phyloP scores from a whole-genome alignment of 2,329 filamentous ascomycete species.

The Lasiodiplodia citricola region DNA sequence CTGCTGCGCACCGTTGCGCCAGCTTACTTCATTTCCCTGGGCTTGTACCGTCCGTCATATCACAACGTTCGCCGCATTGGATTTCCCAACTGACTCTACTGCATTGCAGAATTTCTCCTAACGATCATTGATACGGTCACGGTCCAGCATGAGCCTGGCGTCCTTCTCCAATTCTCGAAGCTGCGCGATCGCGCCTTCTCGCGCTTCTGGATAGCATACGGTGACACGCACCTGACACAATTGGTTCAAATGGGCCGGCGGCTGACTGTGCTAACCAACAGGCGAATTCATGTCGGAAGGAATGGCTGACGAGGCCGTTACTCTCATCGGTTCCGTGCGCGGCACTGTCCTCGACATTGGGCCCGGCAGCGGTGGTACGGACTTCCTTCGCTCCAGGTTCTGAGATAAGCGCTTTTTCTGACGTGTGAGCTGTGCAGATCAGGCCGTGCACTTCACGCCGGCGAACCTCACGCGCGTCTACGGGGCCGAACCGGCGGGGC shows the following conservation, averaged over 20 bases:
- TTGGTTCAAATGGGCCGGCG: slow-evolving; percentile 45
- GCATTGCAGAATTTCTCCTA: slow-evolving; percentile 41
- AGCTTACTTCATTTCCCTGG: slow-evolving; percentile 34
- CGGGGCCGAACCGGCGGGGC: slow-evolving; percentile 59
- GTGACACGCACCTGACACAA: slow-evolving; percentile 26
- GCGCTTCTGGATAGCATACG: slow-evolving; percentile 43
- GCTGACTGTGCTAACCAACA: slow-evolving; percentile 28
- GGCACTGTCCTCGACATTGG: slow-evolving; percentile 47
- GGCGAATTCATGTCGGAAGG: slow-evolving; percentile 43
- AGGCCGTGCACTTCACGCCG: slow-evolving; percentile 53
- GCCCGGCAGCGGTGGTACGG: slow-evolving; percentile 54
- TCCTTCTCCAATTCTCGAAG: slow-evolving; percentile 37
- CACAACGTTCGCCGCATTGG: background rate
- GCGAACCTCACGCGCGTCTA: slow-evolving; percentile 55
- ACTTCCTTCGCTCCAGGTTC: background rate
- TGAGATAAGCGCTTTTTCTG: background rate
- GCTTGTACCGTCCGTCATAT: slow-evolving; percentile 35
- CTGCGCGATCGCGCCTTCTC: slow-evolving; percentile 42
- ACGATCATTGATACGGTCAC: slow-evolving; percentile 40
- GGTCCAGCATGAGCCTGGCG: slow-evolving; percentile 35
- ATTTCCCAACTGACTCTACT: slow-evolving; percentile 1
- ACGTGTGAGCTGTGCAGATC: slow-evolving; percentile 35
- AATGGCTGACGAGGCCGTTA: slow-evolving; percentile 40
- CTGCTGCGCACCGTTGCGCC: slow-evolving; percentile 28
- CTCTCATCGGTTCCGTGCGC: slow-evolving; percentile 36